Evolutionary conservation across 148 eudicot genomes (phyloP).

Genomic region (Diospyros kaki): DNA sequence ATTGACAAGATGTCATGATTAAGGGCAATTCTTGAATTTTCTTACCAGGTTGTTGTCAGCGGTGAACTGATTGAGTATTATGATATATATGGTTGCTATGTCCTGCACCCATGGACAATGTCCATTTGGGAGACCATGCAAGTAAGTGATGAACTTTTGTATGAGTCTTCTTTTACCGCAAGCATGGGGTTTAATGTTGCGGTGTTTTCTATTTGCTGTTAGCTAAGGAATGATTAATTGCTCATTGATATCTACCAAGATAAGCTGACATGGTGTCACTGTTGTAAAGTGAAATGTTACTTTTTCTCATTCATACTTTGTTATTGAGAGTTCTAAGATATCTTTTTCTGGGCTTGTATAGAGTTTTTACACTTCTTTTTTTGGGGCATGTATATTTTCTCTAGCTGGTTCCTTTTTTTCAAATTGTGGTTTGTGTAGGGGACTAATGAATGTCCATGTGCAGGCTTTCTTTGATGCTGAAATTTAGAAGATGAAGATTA

Average conservation of each 20-base stretch:
- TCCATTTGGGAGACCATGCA: constrained; percentile 86
- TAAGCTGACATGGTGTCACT: not conserved
- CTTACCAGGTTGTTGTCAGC: constrained; percentile 65
- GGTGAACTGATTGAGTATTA: constrained; percentile 89
- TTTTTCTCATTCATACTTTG: not conserved
- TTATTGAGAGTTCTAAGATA: too few species aligned
- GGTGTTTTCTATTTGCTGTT: not conserved
- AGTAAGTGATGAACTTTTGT: constrained; percentile 34
- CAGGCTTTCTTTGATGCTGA: constrained; percentile 84
- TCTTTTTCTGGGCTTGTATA: too few species aligned
- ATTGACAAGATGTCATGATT: not conserved
- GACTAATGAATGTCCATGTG: not conserved
- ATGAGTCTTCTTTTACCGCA: not conserved
- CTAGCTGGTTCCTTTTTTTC: not conserved
- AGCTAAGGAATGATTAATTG: not conserved
- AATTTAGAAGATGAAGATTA: constrained; percentile 77
- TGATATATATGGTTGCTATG: constrained; percentile 87
- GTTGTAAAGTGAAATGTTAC: constrained; percentile 4
- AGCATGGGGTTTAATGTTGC: not conserved
- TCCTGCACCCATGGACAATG: constrained; percentile 84
- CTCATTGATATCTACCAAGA: not conserved
- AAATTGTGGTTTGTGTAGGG: not conserved
- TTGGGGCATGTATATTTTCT: not conserved
- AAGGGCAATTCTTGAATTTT: not conserved
- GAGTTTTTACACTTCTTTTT: not conserved